Evolutionary conservation across 2,329 filamentous ascomycete species (phyloP).

Genomic region (Penicillium hordei): DNA sequence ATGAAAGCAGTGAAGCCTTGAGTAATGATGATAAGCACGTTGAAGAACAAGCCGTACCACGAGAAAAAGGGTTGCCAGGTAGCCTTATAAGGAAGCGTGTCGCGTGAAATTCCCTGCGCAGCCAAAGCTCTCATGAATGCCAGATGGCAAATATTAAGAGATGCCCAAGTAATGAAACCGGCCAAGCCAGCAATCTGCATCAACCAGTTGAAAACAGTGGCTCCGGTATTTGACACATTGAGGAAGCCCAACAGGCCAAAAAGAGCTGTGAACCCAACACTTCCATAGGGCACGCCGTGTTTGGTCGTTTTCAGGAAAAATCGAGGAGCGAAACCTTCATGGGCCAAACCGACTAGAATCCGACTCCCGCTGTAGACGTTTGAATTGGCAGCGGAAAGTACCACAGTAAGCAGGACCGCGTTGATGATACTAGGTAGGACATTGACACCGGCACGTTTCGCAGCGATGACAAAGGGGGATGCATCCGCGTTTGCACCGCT

Average conservation of each 20-base stretch:
- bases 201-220: constrained; percentile 10
- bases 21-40: constrained; percentile 4
- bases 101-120: constrained; percentile 4
- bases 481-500: constrained; percentile 2
- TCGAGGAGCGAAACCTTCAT: constrained; percentile 6
- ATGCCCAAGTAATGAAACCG: constrained; percentile 9
- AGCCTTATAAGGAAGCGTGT: constrained; percentile 6
- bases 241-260: constrained; percentile 9
- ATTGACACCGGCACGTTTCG: constrained; percentile 1
- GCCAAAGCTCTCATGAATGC: constrained; percentile 8
- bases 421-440: constrained; percentile 10
- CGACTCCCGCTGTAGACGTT: constrained; percentile 11
- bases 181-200: constrained; percentile 9
- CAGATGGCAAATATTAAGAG: constrained; percentile 6
- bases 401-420: constrained; percentile 5
- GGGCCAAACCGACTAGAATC: constrained; percentile 6
- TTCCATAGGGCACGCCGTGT: constrained; percentile 2
- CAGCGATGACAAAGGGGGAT: constrained; percentile 8
- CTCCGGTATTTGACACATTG: constrained; percentile 5
- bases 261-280: constrained; percentile 4
- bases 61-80: constrained; percentile 7
- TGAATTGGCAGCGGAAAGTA: constrained; percentile 8
- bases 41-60: constrained; percentile 10
- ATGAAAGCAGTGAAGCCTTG: constrained; percentile 11
- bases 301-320: constrained; percentile 4